A percentile compares a stretch with the other conserved stretches of the same genome.
phyloP scores from a whole-genome alignment of 139 green algal species.

The Chlorella sorokiniana region DNA sequence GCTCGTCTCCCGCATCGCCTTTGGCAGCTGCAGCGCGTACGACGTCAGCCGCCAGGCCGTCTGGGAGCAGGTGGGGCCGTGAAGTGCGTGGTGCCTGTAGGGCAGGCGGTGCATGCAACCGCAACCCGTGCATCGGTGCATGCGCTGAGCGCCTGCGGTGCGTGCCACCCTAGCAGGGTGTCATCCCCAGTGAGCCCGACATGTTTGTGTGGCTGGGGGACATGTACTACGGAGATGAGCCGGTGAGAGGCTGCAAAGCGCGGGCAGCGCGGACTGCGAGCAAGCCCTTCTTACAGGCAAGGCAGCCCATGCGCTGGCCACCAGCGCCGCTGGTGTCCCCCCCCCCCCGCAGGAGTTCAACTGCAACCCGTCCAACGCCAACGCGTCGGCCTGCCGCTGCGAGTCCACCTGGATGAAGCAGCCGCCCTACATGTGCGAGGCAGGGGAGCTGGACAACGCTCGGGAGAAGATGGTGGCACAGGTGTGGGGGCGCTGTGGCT shows the following conservation, averaged over 20 bases:
- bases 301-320: background rate
- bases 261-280: background rate
- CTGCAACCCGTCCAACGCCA: constrained; percentile 20
- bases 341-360: constrained; percentile 14
- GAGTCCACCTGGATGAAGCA: constrained; percentile 28
- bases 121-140: background rate
- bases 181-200: constrained; percentile 62
- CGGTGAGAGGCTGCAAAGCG: constrained; percentile 14
- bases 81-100: background rate
- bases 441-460: constrained; percentile 48
- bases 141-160: background rate
- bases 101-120: background rate
- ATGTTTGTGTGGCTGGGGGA: constrained; percentile 78
- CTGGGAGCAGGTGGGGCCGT: constrained; percentile 41
- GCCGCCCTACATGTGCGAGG: constrained; percentile 40
- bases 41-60: constrained; percentile 55
- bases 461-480: constrained; percentile 37
- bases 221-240: constrained; percentile 59
- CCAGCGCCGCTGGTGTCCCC: no score
- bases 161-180: constrained; percentile 20
- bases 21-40: constrained; percentile 62
- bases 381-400: constrained; percentile 56
- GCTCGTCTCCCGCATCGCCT: constrained; percentile 47
- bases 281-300: background rate
- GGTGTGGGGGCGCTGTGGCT: constrained; percentile 13